phyloP scores from a whole-genome alignment of 1,284 basidiomycete species.

The Ganoderma resinaceum region DNA sequence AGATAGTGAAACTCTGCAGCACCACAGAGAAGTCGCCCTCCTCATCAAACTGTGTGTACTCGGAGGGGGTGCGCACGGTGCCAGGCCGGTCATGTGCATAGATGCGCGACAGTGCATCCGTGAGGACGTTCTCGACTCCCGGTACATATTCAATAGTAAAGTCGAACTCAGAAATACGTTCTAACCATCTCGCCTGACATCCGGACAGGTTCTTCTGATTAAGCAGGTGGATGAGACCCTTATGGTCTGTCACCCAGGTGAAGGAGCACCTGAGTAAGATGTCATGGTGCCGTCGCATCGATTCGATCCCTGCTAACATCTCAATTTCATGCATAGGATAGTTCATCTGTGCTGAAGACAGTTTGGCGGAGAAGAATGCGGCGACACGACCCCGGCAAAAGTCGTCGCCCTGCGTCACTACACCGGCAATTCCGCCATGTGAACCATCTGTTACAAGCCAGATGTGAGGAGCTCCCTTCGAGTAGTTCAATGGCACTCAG shows the following conservation, averaged over 20 bases:
- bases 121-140: too few relatives aligned
- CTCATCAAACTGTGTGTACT: constrained; percentile 30
- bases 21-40: too few relatives aligned
- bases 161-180: too few relatives aligned
- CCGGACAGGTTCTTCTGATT: constrained; percentile 35
- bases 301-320: constrained; percentile 41
- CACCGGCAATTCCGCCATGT: constrained; percentile 23
- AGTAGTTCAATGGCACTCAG: constrained; percentile 33
- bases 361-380: constrained; percentile 40
- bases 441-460: constrained; percentile 32
- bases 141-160: too few relatives aligned
- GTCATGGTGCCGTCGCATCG: constrained; percentile 37
- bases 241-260: constrained; percentile 38
- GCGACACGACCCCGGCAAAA: constrained; percentile 26
- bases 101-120: constrained; percentile 45
- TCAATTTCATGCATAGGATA: constrained; percentile 39
- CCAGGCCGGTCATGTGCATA: constrained; percentile 39
- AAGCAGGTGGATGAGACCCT: constrained; percentile 35
- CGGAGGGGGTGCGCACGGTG: constrained; percentile 28
- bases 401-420: constrained; percentile 31
- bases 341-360: constrained; percentile 40
- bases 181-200: too few relatives aligned
- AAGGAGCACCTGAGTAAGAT: constrained; percentile 34
- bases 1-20: background rate
- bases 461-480: constrained; percentile 21